Evolutionary conservation across 2,329 filamentous ascomycete genomes (phyloP).

Genomic region (Ilyonectria sp.): DNA sequence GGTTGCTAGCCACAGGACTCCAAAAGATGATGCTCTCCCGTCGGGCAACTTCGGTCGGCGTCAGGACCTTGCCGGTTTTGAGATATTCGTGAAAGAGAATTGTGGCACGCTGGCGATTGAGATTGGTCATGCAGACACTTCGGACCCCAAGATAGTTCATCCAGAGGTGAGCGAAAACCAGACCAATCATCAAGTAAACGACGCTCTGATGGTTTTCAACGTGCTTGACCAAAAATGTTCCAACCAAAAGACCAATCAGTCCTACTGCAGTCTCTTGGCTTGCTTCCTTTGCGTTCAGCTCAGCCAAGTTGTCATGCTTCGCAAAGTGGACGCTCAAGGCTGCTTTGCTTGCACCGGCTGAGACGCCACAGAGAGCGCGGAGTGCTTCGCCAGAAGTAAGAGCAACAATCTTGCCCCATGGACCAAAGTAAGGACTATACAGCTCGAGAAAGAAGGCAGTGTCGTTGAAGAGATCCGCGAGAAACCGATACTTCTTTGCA

Average conservation of each 20-base stretch:
- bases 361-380: constrained; percentile 84
- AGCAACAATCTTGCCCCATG: constrained; percentile 63
- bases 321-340: constrained; percentile 95
- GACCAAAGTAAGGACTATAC: constrained; percentile 80
- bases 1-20: constrained; percentile 51
- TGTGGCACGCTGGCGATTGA: constrained; percentile 90
- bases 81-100: constrained; percentile 78
- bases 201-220: constrained; percentile 81
- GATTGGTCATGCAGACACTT: constrained; percentile 84
- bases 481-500: constrained; percentile 89
- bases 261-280: constrained; percentile 96
- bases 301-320: constrained; percentile 86
- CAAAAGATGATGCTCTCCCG: constrained; percentile 74
- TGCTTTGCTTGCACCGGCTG: constrained; percentile 91
- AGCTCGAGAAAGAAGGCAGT: constrained; percentile 89
- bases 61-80: constrained; percentile 65
- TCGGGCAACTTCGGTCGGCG: constrained; percentile 76
- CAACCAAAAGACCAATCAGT: constrained; percentile 87
- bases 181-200: constrained; percentile 78
- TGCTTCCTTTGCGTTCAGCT: constrained; percentile 95
- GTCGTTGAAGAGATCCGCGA: constrained; percentile 92
- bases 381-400: constrained; percentile 67
- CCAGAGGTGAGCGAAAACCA: constrained; percentile 83
- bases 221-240: constrained; percentile 84
- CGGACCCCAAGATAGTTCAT: constrained; percentile 91